Base-by-base conservation (phyloP, 2,329 filamentous ascomycete genomes). In the Exserohilum turcica region DNA sequence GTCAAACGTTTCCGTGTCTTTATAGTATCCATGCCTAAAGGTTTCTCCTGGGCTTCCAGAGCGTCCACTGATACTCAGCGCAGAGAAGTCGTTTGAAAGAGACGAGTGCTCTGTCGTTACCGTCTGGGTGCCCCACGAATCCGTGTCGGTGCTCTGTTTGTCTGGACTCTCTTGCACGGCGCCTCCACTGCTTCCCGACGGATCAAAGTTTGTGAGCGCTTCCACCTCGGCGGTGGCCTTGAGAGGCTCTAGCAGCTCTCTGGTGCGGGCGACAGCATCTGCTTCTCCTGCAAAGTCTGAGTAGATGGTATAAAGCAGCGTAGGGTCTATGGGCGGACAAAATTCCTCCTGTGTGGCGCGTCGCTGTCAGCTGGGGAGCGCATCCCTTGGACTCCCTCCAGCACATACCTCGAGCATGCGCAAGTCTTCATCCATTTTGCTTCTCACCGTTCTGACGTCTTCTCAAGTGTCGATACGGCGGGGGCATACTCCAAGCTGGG, bases 191-290 rank as follows among this genome's bases (percentile, higher is more conserved):
- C 87, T 84, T 2, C 89, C 91, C 28, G 89, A 91, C 0, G 90
- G 84, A 61, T 94, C 91, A 67, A 96, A 96, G 0, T 86, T 86
- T 8, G 84, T 86, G 13, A 86, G 83, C 66, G 94, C 90, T 69
- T 94, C 88, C 1, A 77, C 75, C 0, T 78, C 71, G 0, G 89
- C 91, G 52, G 82, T 78, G 27, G 84, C 77, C 45, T 88, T 88
- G 12, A 97, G 76, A 1, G 76, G 73, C n/a, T 88, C 80, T 1
- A 97, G 79, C 0, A 82, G 80, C n/a, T 77, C 69, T 27, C 82
- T 82, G 2, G 87, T 85, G 8, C 78, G 76, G 2, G 80, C 67
- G 36, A 86, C 78, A 0, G 76, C 71, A 0, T 80, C 64, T 18
- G 84, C 73, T 2, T 75, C 70, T 15, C 92, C 77, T 63, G 92